Evolutionary conservation across 2,329 filamentous ascomycete species (phyloP).

Genomic region (Diaporthe destruens): DNA sequence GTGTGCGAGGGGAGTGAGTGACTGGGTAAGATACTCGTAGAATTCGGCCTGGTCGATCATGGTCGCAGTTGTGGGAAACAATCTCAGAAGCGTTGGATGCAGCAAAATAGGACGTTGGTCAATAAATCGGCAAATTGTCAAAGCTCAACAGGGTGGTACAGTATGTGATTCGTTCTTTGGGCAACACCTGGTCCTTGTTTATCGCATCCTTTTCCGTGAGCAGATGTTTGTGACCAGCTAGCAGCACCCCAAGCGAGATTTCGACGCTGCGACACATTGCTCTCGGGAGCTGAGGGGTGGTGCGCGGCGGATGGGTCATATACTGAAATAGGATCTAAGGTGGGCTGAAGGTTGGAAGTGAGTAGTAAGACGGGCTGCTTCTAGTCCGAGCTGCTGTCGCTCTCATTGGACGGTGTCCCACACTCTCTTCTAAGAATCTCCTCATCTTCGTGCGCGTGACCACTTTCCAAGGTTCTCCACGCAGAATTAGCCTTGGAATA

Average conservation of each 20-base stretch:
- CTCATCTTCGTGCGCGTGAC: no score
- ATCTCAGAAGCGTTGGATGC: background rate
- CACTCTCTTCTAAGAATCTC: background rate
- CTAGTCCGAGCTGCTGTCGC: background rate
- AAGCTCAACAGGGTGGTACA: background rate
- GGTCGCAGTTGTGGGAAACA: background rate
- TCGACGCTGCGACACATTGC: background rate
- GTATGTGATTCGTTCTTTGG: background rate
- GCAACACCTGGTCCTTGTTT: background rate
- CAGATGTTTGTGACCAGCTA: background rate
- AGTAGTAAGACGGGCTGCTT: constrained; percentile 12
- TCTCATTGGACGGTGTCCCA: background rate
- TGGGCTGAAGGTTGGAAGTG: background rate
- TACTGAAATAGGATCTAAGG: background rate
- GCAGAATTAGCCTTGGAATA: background rate
- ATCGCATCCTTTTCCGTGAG: background rate
- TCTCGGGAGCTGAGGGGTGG: background rate
- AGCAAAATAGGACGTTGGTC: background rate
- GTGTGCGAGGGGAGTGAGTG: constrained; percentile 24
- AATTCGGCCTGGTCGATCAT: constrained; percentile 32
- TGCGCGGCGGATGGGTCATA: background rate
- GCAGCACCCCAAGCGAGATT: background rate
- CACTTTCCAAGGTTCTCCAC: background rate
- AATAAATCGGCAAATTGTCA: background rate
- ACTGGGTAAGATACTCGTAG: constrained; percentile 18